Evolutionary conservation across 805 yeast species (phyloP).

Genomic region (Kazachstania martiniae): DNA sequence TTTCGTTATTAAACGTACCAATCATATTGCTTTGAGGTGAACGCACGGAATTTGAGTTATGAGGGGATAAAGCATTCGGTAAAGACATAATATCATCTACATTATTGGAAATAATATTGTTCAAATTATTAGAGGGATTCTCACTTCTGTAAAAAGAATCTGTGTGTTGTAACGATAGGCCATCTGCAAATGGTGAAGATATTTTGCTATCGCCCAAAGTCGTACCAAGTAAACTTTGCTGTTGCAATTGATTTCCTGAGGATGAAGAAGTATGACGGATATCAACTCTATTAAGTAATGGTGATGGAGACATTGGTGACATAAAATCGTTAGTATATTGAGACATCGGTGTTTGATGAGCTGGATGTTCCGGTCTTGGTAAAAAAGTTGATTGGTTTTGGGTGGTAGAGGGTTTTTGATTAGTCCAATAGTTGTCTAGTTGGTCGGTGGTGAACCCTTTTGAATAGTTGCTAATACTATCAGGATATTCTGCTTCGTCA

Average conservation of each 20-base stretch:
- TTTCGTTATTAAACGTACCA: background rate
- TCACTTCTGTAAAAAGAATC: slow-evolving; percentile 3
- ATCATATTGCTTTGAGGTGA: slow-evolving; percentile 1
- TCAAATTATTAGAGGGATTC: no score
- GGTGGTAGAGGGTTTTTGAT: slow-evolving; percentile 6
- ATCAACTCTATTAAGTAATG: no score
- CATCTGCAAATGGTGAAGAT: slow-evolving; percentile 5
- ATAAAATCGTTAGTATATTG: slow-evolving; percentile 1
- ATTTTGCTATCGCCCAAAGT: slow-evolving; percentile 7
- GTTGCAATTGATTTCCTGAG: slow-evolving; percentile 4
- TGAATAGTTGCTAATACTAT: slow-evolving; percentile 21
- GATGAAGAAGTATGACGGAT: slow-evolving; percentile 3
- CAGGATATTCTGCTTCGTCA: slow-evolving; percentile 23
- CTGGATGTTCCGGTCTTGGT: background rate
- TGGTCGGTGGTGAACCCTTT: slow-evolving; percentile 27
- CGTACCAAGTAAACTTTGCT: slow-evolving; percentile 12
- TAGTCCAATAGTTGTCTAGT: slow-evolving; percentile 27
- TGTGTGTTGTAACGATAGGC: slow-evolving; percentile 1
- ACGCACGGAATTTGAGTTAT: slow-evolving; percentile 4
- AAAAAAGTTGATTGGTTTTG: no score
- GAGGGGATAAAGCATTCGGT: slow-evolving; percentile 4
- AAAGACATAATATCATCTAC: background rate
- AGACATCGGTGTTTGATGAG: background rate
- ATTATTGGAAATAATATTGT: background rate
- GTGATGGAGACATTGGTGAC: slow-evolving; percentile 2